Percentiles rank a stretch among this genome's conserved stretches.
Evolutionary conservation across 2,329 filamentous ascomycete species (phyloP).

Genomic region (Diaporthe humulicola): DNA sequence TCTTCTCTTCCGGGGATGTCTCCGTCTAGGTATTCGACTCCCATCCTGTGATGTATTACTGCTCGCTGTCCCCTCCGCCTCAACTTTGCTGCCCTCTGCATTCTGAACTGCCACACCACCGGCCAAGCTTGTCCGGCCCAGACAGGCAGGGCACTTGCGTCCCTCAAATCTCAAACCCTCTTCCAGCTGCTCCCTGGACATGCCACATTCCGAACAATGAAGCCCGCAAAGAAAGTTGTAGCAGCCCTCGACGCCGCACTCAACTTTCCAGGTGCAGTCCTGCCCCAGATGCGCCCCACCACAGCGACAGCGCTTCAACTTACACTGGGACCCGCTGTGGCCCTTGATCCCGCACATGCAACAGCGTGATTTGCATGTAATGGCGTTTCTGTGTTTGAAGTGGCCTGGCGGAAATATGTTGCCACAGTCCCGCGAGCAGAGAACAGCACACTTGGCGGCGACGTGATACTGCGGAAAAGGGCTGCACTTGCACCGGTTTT

Average conservation of each 20-base stretch:
- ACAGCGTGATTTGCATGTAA: slow-evolving; percentile 53
- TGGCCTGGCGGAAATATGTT: slow-evolving; percentile 43
- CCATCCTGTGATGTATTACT: neutral
- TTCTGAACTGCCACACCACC: neutral
- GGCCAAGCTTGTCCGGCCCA: slow-evolving; percentile 32
- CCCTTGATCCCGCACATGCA: slow-evolving; percentile 57
- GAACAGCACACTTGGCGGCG: slow-evolving; percentile 48
- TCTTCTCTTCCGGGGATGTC: slow-evolving; percentile 3
- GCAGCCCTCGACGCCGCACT: slow-evolving; percentile 50
- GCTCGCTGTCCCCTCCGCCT: neutral
- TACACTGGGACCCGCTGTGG: slow-evolving; percentile 53
- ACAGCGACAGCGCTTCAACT: slow-evolving; percentile 51
- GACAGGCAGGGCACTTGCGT: slow-evolving; percentile 48
- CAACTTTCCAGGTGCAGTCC: slow-evolving; percentile 55
- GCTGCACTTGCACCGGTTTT: slow-evolving; percentile 54
- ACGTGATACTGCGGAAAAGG: slow-evolving; percentile 55
- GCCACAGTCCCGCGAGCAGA: slow-evolving; percentile 52
- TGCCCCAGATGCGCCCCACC: slow-evolving; percentile 53
- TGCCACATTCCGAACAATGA: slow-evolving; percentile 53
- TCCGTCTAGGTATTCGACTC: neutral
- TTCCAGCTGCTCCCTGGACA: neutral
- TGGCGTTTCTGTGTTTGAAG: slow-evolving; percentile 51
- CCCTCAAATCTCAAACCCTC: slow-evolving; percentile 47
- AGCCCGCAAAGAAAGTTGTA: slow-evolving; percentile 50
- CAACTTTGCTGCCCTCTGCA: too few species aligned